Conservation (phyloP, 805 yeast genomes). For the Wickerhamiella galacta region DNA sequence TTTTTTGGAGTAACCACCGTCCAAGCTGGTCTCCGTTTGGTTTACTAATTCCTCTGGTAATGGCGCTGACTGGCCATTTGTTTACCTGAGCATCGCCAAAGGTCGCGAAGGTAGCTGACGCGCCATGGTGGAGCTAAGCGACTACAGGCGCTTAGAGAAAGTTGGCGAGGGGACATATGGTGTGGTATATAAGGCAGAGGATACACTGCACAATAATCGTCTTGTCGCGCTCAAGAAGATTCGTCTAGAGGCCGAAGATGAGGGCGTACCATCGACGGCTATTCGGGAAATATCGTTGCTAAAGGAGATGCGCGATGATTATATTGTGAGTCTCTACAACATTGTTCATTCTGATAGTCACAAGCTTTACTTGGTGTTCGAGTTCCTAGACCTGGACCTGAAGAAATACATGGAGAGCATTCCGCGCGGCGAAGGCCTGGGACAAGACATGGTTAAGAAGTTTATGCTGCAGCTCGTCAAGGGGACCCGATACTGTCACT, state of each 20-base stretch:
- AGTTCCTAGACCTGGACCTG: slow-evolving; percentile 82
- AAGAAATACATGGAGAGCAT: slow-evolving; percentile 94
- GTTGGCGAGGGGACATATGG: slow-evolving; percentile 98
- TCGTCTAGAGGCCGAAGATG: slow-evolving; percentile 89
- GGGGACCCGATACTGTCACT: slow-evolving; percentile 87
- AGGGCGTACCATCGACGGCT: slow-evolving; percentile 97
- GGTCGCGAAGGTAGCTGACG: background rate
- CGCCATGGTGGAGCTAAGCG: slow-evolving; percentile 69
- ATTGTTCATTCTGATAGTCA: slow-evolving; percentile 90
- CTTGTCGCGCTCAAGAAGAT: slow-evolving; percentile 91
- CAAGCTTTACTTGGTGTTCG: slow-evolving; percentile 83
- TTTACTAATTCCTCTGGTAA: background rate
- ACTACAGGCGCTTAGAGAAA: slow-evolving; percentile 86
- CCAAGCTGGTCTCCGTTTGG: background rate
- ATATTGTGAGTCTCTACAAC: slow-evolving; percentile 79
- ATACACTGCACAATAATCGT: slow-evolving; percentile 75
- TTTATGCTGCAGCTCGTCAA: slow-evolving; percentile 83
- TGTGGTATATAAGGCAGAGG: slow-evolving; percentile 91
- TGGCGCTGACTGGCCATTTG: background rate
- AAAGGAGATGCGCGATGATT: slow-evolving; percentile 86
- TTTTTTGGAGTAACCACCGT: background rate
- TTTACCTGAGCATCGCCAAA: too few relatives aligned
- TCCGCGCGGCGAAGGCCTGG: slow-evolving; percentile 80
- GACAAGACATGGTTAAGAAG: slow-evolving; percentile 76
- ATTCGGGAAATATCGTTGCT: slow-evolving; percentile 87